Conservation (phyloP, 1,284 basidiomycete species). For the Leccinum subatratum region DNA sequence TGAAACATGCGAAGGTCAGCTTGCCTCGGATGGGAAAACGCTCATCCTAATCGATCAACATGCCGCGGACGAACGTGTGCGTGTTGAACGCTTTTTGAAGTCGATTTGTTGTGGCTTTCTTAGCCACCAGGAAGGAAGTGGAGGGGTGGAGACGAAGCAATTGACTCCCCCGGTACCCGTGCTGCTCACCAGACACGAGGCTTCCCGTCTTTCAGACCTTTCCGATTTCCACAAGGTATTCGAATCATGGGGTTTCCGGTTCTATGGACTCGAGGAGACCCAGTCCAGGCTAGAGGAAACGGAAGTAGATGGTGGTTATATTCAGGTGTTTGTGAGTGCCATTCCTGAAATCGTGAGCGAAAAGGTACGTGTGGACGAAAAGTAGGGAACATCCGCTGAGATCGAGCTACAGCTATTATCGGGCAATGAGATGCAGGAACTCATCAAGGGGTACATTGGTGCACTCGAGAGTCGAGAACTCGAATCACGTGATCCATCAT, state of each 20-base stretch:
- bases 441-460: slow-evolving; percentile 63
- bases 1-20: slow-evolving; percentile 9
- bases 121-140: slow-evolving; percentile 31
- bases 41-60: slow-evolving; percentile 91
- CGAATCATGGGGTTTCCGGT: slow-evolving; percentile 68
- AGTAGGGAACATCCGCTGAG: slow-evolving; percentile 7
- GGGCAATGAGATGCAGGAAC: slow-evolving; percentile 60
- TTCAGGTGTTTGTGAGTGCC: slow-evolving; percentile 52
- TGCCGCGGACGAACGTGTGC: slow-evolving; percentile 88
- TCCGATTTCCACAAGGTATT: slow-evolving; percentile 47
- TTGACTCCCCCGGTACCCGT: slow-evolving; percentile 53
- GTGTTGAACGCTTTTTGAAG: slow-evolving; percentile 78
- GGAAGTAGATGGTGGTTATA: slow-evolving; percentile 40
- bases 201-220: slow-evolving; percentile 42
- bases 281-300: slow-evolving; percentile 18
- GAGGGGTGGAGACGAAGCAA: slow-evolving; percentile 37
- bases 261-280: slow-evolving; percentile 39
- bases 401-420: slow-evolving; percentile 48
- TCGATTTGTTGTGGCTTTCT: slow-evolving; percentile 67
- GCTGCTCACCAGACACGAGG: slow-evolving; percentile 63
- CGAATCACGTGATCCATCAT: slow-evolving; percentile 17
- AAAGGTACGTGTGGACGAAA: slow-evolving; percentile 46
- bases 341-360: slow-evolving; percentile 65
- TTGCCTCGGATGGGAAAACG: slow-evolving; percentile 22
- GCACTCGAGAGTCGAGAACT: slow-evolving; percentile 35